These are phyloP conservation scores for Edaphochlamys debaryana DNA, from an alignment of 139 green algal genomes.

Conservation along the genomic window DNA sequence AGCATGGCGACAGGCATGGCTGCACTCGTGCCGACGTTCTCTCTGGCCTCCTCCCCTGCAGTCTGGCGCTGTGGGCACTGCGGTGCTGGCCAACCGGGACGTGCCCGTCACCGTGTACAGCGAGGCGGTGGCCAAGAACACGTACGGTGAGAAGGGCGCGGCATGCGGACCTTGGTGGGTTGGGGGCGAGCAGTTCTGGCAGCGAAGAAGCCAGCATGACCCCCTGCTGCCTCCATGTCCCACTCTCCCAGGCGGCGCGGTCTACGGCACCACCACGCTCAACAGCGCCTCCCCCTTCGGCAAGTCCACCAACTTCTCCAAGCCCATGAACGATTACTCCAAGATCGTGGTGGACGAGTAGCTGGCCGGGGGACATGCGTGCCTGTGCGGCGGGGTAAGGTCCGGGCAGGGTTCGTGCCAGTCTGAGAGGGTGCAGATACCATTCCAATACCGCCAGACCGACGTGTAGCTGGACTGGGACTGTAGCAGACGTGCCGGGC, in stretches of 20 bases:
- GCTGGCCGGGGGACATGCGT: too few species aligned
- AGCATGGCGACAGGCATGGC: not conserved
- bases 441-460: too few species aligned
- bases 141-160: constrained; percentile 33
- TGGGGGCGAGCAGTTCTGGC: not conserved
- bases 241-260: constrained; percentile 2
- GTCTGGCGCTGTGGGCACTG: constrained; percentile 35
- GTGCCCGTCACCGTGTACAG: constrained; percentile 63
- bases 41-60: not conserved
- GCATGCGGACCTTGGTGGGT: not conserved
- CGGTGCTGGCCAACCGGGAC: constrained; percentile 42
- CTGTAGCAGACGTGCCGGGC: too few species aligned
- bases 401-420: too few species aligned
- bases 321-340: constrained; percentile 58
- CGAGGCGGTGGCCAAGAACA: constrained; percentile 57
- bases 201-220: not conserved
- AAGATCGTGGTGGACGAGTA: constrained; percentile 53
- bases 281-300: constrained; percentile 40
- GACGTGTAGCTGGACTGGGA: too few species aligned
- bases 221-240: not conserved
- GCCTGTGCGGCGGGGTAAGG: too few species aligned
- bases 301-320: constrained; percentile 61
- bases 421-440: too few species aligned
- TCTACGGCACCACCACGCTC: constrained; percentile 45
- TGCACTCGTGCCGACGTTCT: not conserved